phyloP scores from a whole-genome alignment of 179 eudicot species.

The Sideroxylon spinosum region DNA sequence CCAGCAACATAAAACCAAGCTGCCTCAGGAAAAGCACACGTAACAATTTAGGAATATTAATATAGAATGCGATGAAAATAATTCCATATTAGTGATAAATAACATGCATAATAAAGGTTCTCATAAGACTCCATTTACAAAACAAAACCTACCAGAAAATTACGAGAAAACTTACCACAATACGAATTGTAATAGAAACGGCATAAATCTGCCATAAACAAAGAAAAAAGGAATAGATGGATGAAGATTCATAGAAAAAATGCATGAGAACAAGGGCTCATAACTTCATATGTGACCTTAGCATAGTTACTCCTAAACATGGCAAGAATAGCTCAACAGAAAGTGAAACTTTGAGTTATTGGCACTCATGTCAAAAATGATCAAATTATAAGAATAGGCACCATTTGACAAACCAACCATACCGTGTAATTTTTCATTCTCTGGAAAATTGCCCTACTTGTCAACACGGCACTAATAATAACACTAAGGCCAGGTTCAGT shows the following conservation, averaged over 20 bases:
- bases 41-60: neutral
- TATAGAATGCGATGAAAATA: too few relatives aligned
- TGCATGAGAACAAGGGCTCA: too few relatives aligned
- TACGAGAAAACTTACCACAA: conserved; percentile 60
- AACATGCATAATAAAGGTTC: too few relatives aligned
- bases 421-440: conserved; percentile 97
- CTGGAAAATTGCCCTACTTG: conserved; percentile 88
- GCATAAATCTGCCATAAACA: conserved; percentile 69
- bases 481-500: conserved; percentile 96
- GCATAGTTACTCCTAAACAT: neutral
- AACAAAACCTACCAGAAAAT: neutral
- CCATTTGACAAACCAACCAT: neutral
- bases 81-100: neutral
- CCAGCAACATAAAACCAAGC: conserved; percentile 69
- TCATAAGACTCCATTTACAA: neutral
- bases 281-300: neutral
- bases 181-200: conserved; percentile 91
- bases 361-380: neutral
- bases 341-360: too few relatives aligned
- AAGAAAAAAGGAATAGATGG: neutral
- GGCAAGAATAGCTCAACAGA: neutral
- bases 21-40: conserved; percentile 18
- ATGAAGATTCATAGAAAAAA: neutral
- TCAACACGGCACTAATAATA: conserved; percentile 86
- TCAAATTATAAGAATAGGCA: neutral